These are phyloP conservation scores for Pichia thaimueangensis DNA, from an alignment of 805 yeast species.

Conservation along the genomic window DNA sequence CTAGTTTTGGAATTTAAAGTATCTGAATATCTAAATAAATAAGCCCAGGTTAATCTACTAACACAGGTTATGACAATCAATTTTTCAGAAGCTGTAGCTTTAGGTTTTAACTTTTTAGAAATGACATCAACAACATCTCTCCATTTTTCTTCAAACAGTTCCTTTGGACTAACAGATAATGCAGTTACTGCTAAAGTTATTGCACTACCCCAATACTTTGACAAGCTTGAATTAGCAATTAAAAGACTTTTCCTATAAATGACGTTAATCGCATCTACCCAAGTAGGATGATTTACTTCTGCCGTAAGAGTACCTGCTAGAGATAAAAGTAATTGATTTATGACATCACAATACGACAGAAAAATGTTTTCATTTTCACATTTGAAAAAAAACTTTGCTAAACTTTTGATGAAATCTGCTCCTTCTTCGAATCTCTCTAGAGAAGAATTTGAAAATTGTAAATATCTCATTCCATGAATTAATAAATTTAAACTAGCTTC, in stretches of 20 bases:
- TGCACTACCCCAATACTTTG: slow-evolving; percentile 59
- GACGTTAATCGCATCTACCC: slow-evolving; percentile 75
- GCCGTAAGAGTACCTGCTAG: slow-evolving; percentile 84
- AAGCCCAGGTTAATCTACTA: slow-evolving; percentile 84
- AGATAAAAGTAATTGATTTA: slow-evolving; percentile 68
- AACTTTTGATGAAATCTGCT: slow-evolving; percentile 80
- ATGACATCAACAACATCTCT: slow-evolving; percentile 56
- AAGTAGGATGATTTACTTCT: slow-evolving; percentile 91
- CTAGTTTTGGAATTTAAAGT: slow-evolving; percentile 83
- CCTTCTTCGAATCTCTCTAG: slow-evolving; percentile 87
- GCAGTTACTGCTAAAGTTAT: slow-evolving; percentile 65
- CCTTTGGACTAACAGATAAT: slow-evolving; percentile 74
- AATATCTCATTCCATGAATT: slow-evolving; percentile 87
- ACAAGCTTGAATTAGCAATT: slow-evolving; percentile 37
- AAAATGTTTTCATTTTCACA: slow-evolving; percentile 61
- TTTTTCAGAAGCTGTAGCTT: slow-evolving; percentile 41
- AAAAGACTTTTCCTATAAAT: slow-evolving; percentile 45
- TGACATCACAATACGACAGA: slow-evolving; percentile 79
- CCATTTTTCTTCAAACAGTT: slow-evolving; percentile 71
- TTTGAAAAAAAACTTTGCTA: slow-evolving; percentile 72
- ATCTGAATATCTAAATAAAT: slow-evolving; percentile 78
- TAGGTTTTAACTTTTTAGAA: slow-evolving; percentile 58
- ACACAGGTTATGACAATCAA: slow-evolving; percentile 56
- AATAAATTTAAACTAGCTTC: slow-evolving; percentile 60
- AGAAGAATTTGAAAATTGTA: slow-evolving; percentile 76